These are phyloP conservation scores for Chrysoporthe puriensis DNA, from an alignment of 2,329 filamentous ascomycete genomes.

Conservation along the genomic window DNA sequence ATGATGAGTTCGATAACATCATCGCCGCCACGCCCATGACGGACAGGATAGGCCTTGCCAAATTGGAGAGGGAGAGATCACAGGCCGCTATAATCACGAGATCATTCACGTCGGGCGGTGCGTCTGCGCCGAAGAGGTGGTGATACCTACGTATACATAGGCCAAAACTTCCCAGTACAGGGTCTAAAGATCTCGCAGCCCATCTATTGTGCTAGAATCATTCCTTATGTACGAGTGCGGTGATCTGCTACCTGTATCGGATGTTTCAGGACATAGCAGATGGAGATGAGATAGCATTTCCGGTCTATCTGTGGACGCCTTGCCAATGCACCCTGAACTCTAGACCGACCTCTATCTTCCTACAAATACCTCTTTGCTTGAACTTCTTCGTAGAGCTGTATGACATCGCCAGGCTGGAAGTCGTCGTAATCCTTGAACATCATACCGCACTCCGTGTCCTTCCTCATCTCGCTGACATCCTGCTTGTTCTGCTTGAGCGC, in stretches of 20 bases:
- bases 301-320: constrained; percentile 1
- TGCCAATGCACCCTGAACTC: constrained; percentile 6
- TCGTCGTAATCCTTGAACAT: constrained; percentile 79
- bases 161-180: background rate
- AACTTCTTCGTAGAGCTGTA: constrained; percentile 86
- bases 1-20: constrained; percentile 89
- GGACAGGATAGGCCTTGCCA: constrained; percentile 72
- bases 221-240: background rate
- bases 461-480: constrained; percentile 85
- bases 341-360: constrained; percentile 8
- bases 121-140: constrained; percentile 54
- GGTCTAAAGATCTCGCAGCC: background rate
- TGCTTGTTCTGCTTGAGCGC: constrained; percentile 93
- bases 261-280: background rate
- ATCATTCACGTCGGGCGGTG: constrained; percentile 54
- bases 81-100: constrained; percentile 51
- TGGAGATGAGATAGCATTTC: constrained; percentile 4
- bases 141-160: constrained; percentile 30
- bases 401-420: constrained; percentile 78
- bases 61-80: constrained; percentile 59
- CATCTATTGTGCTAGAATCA: background rate
- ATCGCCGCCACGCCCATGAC: constrained; percentile 90
- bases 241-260: background rate
- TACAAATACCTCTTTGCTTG: constrained; percentile 68
- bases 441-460: constrained; percentile 92